A percentile compares a stretch with the other conserved stretches of the same genome.
These are phyloP conservation scores for Saturnispora zaruensis DNA, from an alignment of 805 yeast genomes.

Conservation along the genomic window DNA sequence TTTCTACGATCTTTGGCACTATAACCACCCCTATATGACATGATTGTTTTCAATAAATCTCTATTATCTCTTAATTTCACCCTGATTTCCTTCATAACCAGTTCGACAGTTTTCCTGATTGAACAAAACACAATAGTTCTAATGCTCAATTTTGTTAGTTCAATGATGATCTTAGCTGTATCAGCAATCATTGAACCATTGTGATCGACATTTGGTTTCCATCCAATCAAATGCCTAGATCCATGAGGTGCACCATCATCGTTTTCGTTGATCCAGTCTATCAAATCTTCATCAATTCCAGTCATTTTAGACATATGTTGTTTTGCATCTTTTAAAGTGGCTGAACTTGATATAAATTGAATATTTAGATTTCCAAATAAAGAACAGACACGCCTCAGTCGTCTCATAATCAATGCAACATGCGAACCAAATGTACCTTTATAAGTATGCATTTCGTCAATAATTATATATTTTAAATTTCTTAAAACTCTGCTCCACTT, in stretches of 20 bases:
- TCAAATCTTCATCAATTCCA: slow-evolving; percentile 45
- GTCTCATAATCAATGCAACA: slow-evolving; percentile 75
- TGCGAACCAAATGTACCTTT: slow-evolving; percentile 89
- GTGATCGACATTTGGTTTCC: slow-evolving; percentile 78
- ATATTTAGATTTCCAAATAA: slow-evolving; percentile 44
- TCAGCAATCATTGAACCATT: slow-evolving; percentile 58
- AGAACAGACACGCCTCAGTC: slow-evolving; percentile 60
- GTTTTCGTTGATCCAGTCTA: slow-evolving; percentile 45
- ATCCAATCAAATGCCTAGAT: slow-evolving; percentile 60
- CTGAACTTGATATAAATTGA: slow-evolving; percentile 84
- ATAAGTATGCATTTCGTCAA: slow-evolving; percentile 82
- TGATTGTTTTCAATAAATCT: slow-evolving; percentile 51
- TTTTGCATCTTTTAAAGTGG: slow-evolving; percentile 73
- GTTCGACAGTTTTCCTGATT: slow-evolving; percentile 77
- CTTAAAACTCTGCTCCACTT: slow-evolving; percentile 64
- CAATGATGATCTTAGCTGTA: slow-evolving; percentile 65
- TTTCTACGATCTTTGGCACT: slow-evolving; percentile 76
- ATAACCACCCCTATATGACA: slow-evolving; percentile 95
- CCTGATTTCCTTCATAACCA: slow-evolving; percentile 76
- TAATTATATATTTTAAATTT: slow-evolving; percentile 65
- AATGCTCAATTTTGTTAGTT: slow-evolving; percentile 53
- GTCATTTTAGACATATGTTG: slow-evolving; percentile 67
- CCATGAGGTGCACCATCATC: slow-evolving; percentile 87
- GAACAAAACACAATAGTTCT: slow-evolving; percentile 88
- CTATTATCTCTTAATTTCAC: slow-evolving; percentile 38